These are phyloP conservation scores for Mycena haematopus DNA, from an alignment of 768 basidiomycete genomes.

Conservation along the genomic window DNA sequence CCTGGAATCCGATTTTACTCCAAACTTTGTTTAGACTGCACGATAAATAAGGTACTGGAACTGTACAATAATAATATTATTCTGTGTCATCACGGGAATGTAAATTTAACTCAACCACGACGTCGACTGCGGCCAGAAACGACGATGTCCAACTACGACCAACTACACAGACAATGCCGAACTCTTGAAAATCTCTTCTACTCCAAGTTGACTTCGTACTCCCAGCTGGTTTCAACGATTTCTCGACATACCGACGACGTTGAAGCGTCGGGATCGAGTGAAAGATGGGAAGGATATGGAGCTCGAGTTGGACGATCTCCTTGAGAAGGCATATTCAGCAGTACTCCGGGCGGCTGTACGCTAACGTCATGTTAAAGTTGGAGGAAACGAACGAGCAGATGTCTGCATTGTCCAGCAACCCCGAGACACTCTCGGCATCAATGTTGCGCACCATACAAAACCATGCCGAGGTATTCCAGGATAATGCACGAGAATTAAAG, in stretches of 20 bases:
- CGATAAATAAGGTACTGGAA: too few relatives aligned
- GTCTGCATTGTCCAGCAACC: constrained; percentile 65
- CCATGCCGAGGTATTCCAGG: constrained; percentile 88
- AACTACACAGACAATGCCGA: constrained; percentile 88
- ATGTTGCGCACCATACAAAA: constrained; percentile 90
- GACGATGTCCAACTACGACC: constrained; percentile 90
- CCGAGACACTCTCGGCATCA: constrained; percentile 78
- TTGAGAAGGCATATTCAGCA: constrained; percentile 70
- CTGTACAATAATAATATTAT: too few relatives aligned
- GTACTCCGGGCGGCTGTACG: constrained; percentile 11
- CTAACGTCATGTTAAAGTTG: constrained; percentile 55
- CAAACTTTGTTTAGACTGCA: not conserved
- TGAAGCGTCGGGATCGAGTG: constrained; percentile 72
- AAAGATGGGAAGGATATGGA: constrained; percentile 86
- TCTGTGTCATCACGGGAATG: too few relatives aligned
- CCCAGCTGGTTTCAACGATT: constrained; percentile 78
- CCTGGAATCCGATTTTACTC: constrained; percentile 16
- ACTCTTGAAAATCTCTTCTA: constrained; percentile 94
- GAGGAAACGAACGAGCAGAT: constrained; percentile 88
- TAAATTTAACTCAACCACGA: too few relatives aligned
- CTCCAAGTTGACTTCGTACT: constrained; percentile 88
- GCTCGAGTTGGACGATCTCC: constrained; percentile 82
- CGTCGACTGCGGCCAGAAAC: too few relatives aligned
- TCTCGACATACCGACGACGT: constrained; percentile 62
- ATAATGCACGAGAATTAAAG: constrained; percentile 83